Conservation (phyloP, 1,284 basidiomycete species). For the Trichosporon ovoides region DNA sequence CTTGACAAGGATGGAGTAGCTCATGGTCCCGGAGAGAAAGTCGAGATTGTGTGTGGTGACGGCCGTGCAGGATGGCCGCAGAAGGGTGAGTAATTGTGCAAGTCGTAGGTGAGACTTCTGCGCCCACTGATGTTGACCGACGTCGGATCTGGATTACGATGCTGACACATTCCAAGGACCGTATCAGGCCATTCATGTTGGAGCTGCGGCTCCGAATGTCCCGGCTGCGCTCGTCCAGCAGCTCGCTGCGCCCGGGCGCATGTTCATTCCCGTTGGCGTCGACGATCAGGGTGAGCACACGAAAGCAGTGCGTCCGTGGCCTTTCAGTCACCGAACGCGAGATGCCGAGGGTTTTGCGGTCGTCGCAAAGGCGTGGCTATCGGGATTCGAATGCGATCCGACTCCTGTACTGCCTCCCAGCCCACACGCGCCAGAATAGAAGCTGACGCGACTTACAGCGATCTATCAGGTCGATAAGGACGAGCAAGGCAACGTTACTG, state of each 20-base stretch:
- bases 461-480: slow-evolving; percentile 80
- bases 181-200: slow-evolving; percentile 88
- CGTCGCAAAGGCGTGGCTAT: no score
- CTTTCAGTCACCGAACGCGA: no score
- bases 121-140: slow-evolving; percentile 10
- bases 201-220: slow-evolving; percentile 77
- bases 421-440: no score
- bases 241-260: slow-evolving; percentile 74
- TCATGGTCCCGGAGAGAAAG: background rate
- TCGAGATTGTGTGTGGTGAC: slow-evolving; percentile 64
- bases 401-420: slow-evolving; percentile 5
- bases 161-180: slow-evolving; percentile 54
- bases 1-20: slow-evolving; percentile 60
- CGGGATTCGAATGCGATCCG: no score
- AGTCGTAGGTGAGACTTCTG: no score
- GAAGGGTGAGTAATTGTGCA: background rate
- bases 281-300: slow-evolving; percentile 40
- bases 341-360: no score
- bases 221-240: slow-evolving; percentile 71
- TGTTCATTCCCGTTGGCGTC: slow-evolving; percentile 88
- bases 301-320: background rate
- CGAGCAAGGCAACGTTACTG: slow-evolving; percentile 61
- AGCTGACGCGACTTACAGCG: slow-evolving; percentile 48
- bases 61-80: slow-evolving; percentile 61
- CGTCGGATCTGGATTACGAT: slow-evolving; percentile 5